Percentiles rank a stretch among this genome's conserved stretches.
Conservation (phyloP, 164 flowering plant species). For the Aristolochia fimbriata region DNA sequence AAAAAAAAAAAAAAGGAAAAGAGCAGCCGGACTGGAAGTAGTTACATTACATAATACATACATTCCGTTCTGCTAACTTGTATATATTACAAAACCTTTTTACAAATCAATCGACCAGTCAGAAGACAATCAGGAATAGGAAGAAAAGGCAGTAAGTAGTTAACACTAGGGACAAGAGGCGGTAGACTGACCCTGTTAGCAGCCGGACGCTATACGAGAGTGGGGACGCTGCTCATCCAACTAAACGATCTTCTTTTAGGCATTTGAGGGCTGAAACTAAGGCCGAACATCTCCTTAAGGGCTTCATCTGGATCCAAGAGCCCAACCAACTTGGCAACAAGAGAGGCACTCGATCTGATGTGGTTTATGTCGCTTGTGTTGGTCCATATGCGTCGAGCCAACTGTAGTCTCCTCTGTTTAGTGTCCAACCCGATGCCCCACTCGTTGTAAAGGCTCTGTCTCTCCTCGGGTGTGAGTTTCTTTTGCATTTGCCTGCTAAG, state of each 20-base stretch:
- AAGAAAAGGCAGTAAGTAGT: too few relatives aligned
- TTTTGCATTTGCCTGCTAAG: conserved; percentile 61
- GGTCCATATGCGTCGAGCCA: conserved; percentile 56
- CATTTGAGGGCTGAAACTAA: conserved; percentile 60
- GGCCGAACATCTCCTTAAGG: conserved; percentile 84
- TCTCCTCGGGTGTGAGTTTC: conserved; percentile 52
- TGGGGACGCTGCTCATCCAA: conserved; percentile 39
- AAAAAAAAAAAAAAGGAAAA: neutral
- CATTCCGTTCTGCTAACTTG: neutral
- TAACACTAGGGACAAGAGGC: too few relatives aligned
- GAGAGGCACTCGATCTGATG: conserved; percentile 54
- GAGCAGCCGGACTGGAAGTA: neutral
- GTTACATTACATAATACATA: too few relatives aligned
- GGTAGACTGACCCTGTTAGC: too few relatives aligned
- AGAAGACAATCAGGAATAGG: neutral
- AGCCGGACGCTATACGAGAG: conserved; percentile 19
- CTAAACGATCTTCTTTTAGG: conserved; percentile 36
- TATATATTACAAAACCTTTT: neutral
- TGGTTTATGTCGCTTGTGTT: conserved; percentile 49
- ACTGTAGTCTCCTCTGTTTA: conserved; percentile 61
- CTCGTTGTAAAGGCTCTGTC: conserved; percentile 45
- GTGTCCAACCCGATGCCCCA: conserved; percentile 68
- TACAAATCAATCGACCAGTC: conserved; percentile 1
- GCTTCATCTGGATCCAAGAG: conserved; percentile 54
- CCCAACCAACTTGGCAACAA: conserved; percentile 62